phyloP scores from a whole-genome alignment of 352 stramenopile species.

The Globisporangium uncinulatum region DNA sequence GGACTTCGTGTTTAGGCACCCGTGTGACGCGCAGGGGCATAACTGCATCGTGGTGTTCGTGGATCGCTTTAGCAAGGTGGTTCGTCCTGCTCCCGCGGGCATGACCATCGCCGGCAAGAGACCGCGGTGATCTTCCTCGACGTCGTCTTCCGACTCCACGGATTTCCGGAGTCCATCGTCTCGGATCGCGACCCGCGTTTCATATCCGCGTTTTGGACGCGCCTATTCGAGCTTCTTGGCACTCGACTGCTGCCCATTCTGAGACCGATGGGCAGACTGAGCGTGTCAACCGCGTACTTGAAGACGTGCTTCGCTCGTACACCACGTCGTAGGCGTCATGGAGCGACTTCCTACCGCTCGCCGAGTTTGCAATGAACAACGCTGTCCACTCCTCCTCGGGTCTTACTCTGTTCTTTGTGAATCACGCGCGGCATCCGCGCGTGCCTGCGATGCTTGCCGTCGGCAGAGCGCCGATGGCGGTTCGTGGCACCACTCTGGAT shows the following conservation, averaged over 20 bases:
- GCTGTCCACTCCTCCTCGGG: too few relatives aligned
- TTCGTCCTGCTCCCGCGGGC: slow-evolving; percentile 10
- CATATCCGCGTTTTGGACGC: slow-evolving; percentile 1
- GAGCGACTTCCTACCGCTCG: too few relatives aligned
- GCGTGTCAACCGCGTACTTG: slow-evolving; percentile 1
- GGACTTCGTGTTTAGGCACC: slow-evolving; percentile 6
- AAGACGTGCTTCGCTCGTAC: slow-evolving; percentile 5
- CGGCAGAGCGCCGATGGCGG: too few relatives aligned
- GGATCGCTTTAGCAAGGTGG: slow-evolving; percentile 25
- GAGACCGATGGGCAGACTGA: slow-evolving; percentile 13
- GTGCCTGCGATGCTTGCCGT: too few relatives aligned
- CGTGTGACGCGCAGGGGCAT: slow-evolving; percentile 1
- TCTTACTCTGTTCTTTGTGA: too few relatives aligned
- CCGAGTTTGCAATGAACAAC: too few relatives aligned
- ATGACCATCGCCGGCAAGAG: slow-evolving; percentile 11
- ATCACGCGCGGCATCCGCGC: too few relatives aligned
- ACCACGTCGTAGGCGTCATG: too few relatives aligned
- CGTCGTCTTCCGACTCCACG: slow-evolving; percentile 15
- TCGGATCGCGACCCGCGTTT: slow-evolving; percentile 13
- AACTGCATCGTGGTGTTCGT: slow-evolving; percentile 22
- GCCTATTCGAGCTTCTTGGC: not conserved
- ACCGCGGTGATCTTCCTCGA: slow-evolving; percentile 22
- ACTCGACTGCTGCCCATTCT: slow-evolving; percentile 1
- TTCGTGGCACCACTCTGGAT: too few relatives aligned
- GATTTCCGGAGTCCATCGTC: slow-evolving; percentile 14